These are phyloP conservation scores for bread wheat (Triticum aestivum) DNA, from an alignment of 176 grass and related monocot genomes.

Conservation along the genomic window DNA sequence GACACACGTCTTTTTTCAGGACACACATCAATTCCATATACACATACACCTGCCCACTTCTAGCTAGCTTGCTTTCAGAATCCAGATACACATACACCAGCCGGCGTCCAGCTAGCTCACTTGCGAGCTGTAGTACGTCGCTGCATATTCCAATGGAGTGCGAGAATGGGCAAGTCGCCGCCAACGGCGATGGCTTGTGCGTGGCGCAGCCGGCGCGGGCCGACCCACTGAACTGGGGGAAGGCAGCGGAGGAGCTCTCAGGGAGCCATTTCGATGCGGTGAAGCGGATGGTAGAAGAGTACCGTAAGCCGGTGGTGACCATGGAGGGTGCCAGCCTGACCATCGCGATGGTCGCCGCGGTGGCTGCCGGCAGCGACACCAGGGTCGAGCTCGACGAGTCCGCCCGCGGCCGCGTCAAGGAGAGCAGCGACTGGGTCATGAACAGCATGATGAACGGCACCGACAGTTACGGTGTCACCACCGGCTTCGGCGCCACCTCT, in stretches of 20 bases:
- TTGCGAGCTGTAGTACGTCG: background rate
- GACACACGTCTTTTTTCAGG: background rate
- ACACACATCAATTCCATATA: background rate
- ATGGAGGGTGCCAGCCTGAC: constrained; percentile 70
- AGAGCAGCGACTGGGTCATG: constrained; percentile 39
- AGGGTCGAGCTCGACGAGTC: constrained; percentile 67
- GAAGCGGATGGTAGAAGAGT: constrained; percentile 73
- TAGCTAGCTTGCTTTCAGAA: background rate
- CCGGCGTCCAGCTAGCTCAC: too few species aligned
- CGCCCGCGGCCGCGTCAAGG: constrained; percentile 60
- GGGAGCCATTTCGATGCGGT: constrained; percentile 72
- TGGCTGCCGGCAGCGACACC: constrained; percentile 43
- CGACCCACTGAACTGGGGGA: constrained; percentile 69
- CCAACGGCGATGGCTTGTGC: constrained; percentile 34
- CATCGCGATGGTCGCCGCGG: constrained; percentile 69
- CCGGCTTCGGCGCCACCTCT: background rate
- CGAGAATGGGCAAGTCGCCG: background rate
- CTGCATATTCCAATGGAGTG: constrained; percentile 20
- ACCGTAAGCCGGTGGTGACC: constrained; percentile 40
- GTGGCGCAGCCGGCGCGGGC: background rate
- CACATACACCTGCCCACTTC: background rate
- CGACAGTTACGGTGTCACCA: background rate
- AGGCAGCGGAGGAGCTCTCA: constrained; percentile 38
- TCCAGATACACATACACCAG: background rate
- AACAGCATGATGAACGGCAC: constrained; percentile 4